Evolutionary conservation across 2,329 filamentous ascomycete genomes (phyloP), one percentile per base, ranked within the genome.

Genomic region (Sporothrix protearum): DNA sequence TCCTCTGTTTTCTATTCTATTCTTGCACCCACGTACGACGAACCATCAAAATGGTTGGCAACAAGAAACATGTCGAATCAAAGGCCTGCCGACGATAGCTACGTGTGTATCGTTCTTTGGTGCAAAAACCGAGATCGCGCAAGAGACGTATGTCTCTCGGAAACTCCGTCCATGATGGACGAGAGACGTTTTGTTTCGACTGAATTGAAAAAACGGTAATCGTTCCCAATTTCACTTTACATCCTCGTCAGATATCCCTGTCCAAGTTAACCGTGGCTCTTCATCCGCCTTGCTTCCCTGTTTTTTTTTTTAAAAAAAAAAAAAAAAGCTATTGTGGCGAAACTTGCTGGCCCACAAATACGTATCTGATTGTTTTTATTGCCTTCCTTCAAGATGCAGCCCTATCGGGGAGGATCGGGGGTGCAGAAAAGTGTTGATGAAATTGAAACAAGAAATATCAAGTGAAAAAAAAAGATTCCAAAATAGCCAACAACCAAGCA

Each of bases 21-120:
- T 16, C 42, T 16, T 45, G 42, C 42, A 45, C 42, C 42, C 10
- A 14, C 4, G 16, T 19, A 45, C 16, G 42, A 45, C 42, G 42
- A 45, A 45, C 2, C 42, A 45, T 45, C 8, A 8, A 53, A 25
- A 63, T 5, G n/a, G 8, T 19, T 45, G 9, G 25, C 42, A 12
- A 45, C 9, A 45, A 45, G 12, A 45, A 45, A 45, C 9, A 45
- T 45, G 12, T 45, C 39, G 16, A 36, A 67, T 49, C 63, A 51
- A 45, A 12, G 45, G n/a, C n/a, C 2, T 19, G 5, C 28, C 28
- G 55, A 33, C 3, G 16, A 22, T 2, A 67, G 30, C 45, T 33
- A 67, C 28, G 63, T 36, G 63, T 45, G 22, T 30, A 36, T 22
- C 9, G 22, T 67, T 67, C 63, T 51, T 45, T 67, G 63, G 63